A percentile compares a stretch with the other conserved stretches of the same genome.
phyloP scores from a whole-genome alignment of 176 grass and related monocot genomes.

The Olyra latifolia region DNA sequence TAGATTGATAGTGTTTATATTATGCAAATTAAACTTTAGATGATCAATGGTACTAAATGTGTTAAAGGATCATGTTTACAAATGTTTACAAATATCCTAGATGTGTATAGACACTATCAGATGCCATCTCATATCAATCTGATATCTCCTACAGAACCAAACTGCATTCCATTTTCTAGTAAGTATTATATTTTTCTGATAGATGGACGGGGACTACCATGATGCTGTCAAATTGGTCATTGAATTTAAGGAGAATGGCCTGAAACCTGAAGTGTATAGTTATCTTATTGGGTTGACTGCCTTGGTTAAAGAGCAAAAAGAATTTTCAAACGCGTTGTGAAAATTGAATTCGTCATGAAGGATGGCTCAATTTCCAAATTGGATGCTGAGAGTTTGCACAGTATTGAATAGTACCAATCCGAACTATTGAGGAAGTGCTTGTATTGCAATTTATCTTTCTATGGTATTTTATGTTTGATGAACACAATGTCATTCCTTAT shows the following conservation, averaged over 20 bases:
- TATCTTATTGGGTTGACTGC: conserved; percentile 89
- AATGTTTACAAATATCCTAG: background rate
- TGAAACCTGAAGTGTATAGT: conserved; percentile 87
- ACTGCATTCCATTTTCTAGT: background rate
- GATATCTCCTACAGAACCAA: background rate
- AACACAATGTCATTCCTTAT: no score
- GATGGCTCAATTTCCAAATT: conserved; percentile 50
- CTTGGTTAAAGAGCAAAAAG: conserved; percentile 94
- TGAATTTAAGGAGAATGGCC: conserved; percentile 73
- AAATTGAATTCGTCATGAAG: conserved; percentile 77
- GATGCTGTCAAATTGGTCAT: conserved; percentile 74
- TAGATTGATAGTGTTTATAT: background rate
- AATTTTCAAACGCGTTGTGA: conserved; percentile 80
- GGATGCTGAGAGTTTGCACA: conserved; percentile 50
- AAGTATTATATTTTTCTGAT: conserved; percentile 32
- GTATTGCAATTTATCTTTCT: no score
- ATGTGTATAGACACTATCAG: background rate
- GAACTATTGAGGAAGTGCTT: no score
- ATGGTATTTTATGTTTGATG: no score
- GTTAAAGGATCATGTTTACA: background rate
- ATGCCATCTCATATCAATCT: conserved; percentile 15
- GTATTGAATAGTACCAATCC: conserved; percentile 60
- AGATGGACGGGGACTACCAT: conserved; percentile 81
- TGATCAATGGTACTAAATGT: background rate
- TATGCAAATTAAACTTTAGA: background rate